A percentile compares a stretch with the other conserved stretches of the same genome.
phyloP scores from a whole-genome alignment of 345 rosid genomes.

The Acer campestre region DNA sequence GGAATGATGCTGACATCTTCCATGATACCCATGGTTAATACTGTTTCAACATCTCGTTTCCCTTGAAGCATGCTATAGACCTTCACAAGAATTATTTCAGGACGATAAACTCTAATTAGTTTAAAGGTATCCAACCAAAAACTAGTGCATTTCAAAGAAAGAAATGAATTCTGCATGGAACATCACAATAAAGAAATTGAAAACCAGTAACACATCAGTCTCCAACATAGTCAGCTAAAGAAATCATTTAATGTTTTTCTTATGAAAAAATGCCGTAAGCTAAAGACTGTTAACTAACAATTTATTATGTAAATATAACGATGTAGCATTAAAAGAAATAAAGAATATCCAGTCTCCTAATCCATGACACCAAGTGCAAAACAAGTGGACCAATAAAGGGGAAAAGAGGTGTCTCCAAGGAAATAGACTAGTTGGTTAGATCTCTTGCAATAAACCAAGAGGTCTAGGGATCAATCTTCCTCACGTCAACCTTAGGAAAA shows the following conservation, averaged over 20 bases:
- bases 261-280: background rate
- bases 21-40: constrained; percentile 94
- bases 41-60: constrained; percentile 90
- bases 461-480: background rate
- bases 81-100: constrained; percentile 36
- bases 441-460: background rate
- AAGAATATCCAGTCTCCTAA: background rate
- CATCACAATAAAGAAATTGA: background rate
- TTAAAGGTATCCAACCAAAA: background rate
- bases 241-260: background rate
- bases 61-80: constrained; percentile 97
- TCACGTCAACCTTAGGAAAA: background rate
- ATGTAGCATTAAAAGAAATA: background rate
- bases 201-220: background rate
- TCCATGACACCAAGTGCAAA: background rate
- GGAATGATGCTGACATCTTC: constrained; percentile 95
- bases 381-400: background rate
- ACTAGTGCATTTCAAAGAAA: background rate
- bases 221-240: background rate
- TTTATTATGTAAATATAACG: background rate
- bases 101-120: constrained; percentile 16
- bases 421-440: background rate
- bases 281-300: background rate
- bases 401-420: background rate
- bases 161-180: background rate